Evolutionary conservation across 2,329 filamentous ascomycete genomes (phyloP).

Genomic region (Xylariales sp.): DNA sequence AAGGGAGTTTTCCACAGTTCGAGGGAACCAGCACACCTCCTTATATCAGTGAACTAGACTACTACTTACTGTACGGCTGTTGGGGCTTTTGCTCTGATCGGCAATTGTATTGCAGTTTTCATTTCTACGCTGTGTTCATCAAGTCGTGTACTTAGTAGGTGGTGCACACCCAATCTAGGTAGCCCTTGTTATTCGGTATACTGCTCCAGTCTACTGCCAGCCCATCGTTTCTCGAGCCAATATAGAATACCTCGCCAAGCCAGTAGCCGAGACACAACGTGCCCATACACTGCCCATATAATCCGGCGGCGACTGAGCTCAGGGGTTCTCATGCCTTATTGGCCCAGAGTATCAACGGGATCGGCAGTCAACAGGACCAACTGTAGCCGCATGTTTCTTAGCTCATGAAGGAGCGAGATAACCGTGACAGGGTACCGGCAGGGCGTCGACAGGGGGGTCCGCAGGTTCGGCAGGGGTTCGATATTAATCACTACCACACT

Average conservation of each 20-base stretch:
- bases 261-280: constrained; percentile 21
- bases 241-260: constrained; percentile 23
- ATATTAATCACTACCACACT: constrained; percentile 29
- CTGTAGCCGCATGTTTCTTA: constrained; percentile 30
- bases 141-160: constrained; percentile 4
- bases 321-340: constrained; percentile 28
- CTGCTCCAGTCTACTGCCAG: not conserved
- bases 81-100: constrained; percentile 36
- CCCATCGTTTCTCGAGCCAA: constrained; percentile 12
- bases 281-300: constrained; percentile 9
- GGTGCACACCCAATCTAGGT: not conserved
- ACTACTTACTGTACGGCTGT: not conserved
- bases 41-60: constrained; percentile 42
- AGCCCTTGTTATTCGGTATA: constrained; percentile 14
- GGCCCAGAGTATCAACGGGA: constrained; percentile 22
- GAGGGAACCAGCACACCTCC: constrained; percentile 33
- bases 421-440: constrained; percentile 8
- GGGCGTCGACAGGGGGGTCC: too few relatives aligned
- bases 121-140: constrained; percentile 1
- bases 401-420: constrained; percentile 25
- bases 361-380: constrained; percentile 35
- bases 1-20: constrained; percentile 7
- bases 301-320: constrained; percentile 16
- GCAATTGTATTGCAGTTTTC: constrained; percentile 40
- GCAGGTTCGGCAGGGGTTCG: constrained; percentile 2